phyloP scores from a whole-genome alignment of 2,329 filamentous ascomycete genomes.

The Paecilomyces dactylethromorphus region DNA sequence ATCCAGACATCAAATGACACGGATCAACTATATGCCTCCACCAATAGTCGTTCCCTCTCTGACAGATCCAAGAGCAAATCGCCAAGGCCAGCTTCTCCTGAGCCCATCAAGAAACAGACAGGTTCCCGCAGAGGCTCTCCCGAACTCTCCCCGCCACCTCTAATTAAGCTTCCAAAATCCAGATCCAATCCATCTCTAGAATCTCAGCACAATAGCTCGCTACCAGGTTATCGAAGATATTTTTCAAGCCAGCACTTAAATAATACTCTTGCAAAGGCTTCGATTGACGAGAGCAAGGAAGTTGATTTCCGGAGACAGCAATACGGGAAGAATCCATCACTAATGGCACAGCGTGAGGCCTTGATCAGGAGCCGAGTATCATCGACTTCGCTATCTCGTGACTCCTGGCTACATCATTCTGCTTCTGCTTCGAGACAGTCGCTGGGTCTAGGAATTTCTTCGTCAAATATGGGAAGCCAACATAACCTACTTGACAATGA shows the following conservation, averaged over 20 bases:
- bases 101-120: neutral
- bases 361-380: conserved; percentile 39
- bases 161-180: conserved; percentile 1
- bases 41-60: conserved; percentile 11
- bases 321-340: conserved; percentile 33
- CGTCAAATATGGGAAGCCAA: conserved; percentile 6
- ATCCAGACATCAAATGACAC: conserved; percentile 11
- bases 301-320: conserved; percentile 11
- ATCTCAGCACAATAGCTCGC: neutral
- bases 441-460: conserved; percentile 9
- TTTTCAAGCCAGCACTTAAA: conserved; percentile 17
- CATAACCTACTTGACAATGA: conserved; percentile 47
- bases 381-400: conserved; percentile 26
- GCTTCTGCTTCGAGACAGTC: conserved; percentile 17
- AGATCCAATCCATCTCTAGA: neutral
- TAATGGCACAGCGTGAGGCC: conserved; percentile 50
- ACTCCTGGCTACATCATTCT: conserved; percentile 22
- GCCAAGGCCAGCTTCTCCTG: neutral
- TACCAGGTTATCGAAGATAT: conserved; percentile 7
- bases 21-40: conserved; percentile 7
- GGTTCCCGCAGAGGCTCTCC: neutral
- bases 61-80: conserved; percentile 5
- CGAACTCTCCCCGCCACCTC: conserved; percentile 1
- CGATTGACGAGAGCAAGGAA: conserved; percentile 9
- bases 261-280: conserved; percentile 7